phyloP scores from a whole-genome alignment of 306 rosid genomes.

The Clitoria ternatea region DNA sequence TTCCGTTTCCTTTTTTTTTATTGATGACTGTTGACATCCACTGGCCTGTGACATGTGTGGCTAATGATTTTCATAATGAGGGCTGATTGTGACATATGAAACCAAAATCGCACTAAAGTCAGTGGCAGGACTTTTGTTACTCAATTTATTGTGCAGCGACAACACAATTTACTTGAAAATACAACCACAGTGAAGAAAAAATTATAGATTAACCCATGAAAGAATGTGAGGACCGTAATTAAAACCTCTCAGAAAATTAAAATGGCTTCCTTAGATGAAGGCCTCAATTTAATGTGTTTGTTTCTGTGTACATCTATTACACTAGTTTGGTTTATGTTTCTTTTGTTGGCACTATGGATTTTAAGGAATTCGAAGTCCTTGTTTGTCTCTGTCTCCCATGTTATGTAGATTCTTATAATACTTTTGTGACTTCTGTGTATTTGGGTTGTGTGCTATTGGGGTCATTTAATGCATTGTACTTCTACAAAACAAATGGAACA shows the following conservation, averaged over 20 bases:
- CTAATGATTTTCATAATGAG: conserved; percentile 15
- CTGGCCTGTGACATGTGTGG: neutral
- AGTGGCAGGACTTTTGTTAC: neutral
- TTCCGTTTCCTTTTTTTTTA: neutral
- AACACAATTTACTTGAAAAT: neutral
- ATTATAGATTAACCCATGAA: conserved; percentile 11
- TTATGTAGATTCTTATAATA: neutral
- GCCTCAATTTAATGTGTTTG: neutral
- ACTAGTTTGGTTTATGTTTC: conserved; percentile 4
- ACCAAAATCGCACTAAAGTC: neutral
- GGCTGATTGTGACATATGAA: conserved; percentile 4
- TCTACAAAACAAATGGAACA: conserved; percentile 3
- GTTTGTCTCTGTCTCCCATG: conserved; percentile 10
- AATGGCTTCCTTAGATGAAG: neutral
- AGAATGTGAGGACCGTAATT: neutral
- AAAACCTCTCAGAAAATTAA: neutral
- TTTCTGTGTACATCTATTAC: neutral
- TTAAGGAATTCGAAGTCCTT: neutral
- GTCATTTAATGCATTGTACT: conserved; percentile 8
- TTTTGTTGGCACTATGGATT: neutral
- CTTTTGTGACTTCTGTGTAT: conserved; percentile 5
- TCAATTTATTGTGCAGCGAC: neutral
- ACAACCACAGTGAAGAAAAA: conserved; percentile 3
- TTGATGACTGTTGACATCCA: neutral
- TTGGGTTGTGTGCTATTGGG: neutral